Conservation (phyloP, 345 rosid species). For the Rubroshorea leprosula region DNA sequence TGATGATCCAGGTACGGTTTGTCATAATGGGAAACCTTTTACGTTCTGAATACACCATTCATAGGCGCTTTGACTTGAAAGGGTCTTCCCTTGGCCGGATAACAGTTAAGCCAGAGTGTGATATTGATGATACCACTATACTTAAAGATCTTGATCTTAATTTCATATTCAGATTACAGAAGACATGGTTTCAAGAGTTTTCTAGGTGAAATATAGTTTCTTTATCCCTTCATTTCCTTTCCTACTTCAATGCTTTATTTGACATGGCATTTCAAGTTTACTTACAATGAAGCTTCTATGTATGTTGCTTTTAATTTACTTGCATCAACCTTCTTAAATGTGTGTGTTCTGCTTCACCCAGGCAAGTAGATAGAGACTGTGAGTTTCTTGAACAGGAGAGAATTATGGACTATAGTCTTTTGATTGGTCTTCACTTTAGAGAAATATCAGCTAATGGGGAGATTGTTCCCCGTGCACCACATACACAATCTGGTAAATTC, state of each 20-base stretch:
- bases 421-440: conserved; percentile 89
- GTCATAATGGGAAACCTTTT: conserved; percentile 92
- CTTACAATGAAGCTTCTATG: no score
- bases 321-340: not conserved
- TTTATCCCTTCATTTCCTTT: not conserved
- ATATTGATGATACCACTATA: conserved; percentile 70
- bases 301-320: no score
- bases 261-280: no score
- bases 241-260: not conserved
- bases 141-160: conserved; percentile 82
- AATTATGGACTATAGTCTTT: conserved; percentile 93
- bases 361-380: conserved; percentile 90
- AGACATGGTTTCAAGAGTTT: conserved; percentile 82
- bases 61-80: conserved; percentile 85
- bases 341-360: conserved; percentile 4
- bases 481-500: conserved; percentile 31
- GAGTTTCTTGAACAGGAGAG: conserved; percentile 93
- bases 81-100: conserved; percentile 91
- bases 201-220: conserved; percentile 37
- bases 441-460: conserved; percentile 59
- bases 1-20: conserved; percentile 63
- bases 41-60: conserved; percentile 67
- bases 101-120: conserved; percentile 75
- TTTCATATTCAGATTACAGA: conserved; percentile 72
- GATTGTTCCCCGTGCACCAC: conserved; percentile 58